Conservation (phyloP, 768 basidiomycete genomes). For the Dentipellis sp. region DNA sequence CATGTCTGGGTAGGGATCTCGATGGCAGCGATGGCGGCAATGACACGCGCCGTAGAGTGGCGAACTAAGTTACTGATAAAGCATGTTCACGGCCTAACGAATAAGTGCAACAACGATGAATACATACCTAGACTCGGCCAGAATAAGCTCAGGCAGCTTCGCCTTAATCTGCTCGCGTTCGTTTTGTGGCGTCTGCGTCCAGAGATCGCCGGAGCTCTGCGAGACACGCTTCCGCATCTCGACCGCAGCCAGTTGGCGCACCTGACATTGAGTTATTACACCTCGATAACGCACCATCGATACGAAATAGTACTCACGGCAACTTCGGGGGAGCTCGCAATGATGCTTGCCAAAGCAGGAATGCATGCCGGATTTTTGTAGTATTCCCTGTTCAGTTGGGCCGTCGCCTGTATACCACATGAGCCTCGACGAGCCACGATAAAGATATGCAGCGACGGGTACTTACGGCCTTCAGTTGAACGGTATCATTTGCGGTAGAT, state of each 20-base stretch:
- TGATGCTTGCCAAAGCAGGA: constrained; percentile 79
- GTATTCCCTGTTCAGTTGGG: constrained; percentile 83
- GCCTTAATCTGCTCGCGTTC: constrained; percentile 79
- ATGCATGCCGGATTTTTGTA: constrained; percentile 91
- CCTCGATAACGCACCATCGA: background rate
- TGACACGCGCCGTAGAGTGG: constrained; percentile 85
- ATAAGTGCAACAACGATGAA: too few relatives aligned
- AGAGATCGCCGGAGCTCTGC: constrained; percentile 72
- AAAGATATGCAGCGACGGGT: constrained; percentile 4
- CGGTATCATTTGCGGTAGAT: constrained; percentile 82
- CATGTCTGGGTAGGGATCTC: constrained; percentile 77
- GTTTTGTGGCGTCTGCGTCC: constrained; percentile 60
- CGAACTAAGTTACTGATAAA: constrained; percentile 72
- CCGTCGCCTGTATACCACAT: constrained; percentile 59
- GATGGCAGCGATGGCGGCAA: constrained; percentile 85
- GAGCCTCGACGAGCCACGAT: constrained; percentile 2
- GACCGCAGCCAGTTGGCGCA: constrained; percentile 94
- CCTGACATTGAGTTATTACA: constrained; percentile 33
- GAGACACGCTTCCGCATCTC: constrained; percentile 91
- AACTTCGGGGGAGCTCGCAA: constrained; percentile 76
- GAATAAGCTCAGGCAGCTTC: constrained; percentile 68
- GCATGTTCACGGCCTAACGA: background rate
- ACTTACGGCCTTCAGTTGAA: constrained; percentile 80
- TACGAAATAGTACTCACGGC: constrained; percentile 44
- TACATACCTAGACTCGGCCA: constrained; percentile 69